Evolutionary conservation across 345 rosid genomes (phyloP).

Genomic region (Triadica sebifera): DNA sequence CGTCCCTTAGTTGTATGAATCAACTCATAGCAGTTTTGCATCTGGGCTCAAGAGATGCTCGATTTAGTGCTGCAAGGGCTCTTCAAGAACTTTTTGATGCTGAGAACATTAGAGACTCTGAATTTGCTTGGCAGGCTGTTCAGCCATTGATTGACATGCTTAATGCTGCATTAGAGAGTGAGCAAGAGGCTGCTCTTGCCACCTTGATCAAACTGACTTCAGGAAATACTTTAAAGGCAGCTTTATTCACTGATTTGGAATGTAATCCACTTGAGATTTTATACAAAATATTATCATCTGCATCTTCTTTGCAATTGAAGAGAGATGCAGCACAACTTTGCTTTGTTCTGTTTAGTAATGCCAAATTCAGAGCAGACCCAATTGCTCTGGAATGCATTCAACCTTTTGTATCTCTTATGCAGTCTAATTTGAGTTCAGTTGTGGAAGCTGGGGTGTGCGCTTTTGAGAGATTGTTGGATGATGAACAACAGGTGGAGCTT

Average conservation of each 20-base stretch:
- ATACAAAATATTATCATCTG: constrained; percentile 54
- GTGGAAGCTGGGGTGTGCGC: constrained; percentile 73
- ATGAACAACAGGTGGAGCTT: constrained; percentile 63
- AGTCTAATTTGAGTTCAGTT: constrained; percentile 44
- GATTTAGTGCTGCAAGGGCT: constrained; percentile 82
- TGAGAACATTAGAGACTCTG: constrained; percentile 65
- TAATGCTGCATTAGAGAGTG: constrained; percentile 61
- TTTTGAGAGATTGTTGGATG: constrained; percentile 64
- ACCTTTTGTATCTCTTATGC: constrained; percentile 61
- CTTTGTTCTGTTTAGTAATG: constrained; percentile 54
- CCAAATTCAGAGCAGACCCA: constrained; percentile 51
- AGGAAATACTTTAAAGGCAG: constrained; percentile 49
- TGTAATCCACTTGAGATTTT: constrained; percentile 63
- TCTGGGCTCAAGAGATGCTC: constrained; percentile 69
- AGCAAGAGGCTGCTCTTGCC: constrained; percentile 71
- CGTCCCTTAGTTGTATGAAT: constrained; percentile 65
- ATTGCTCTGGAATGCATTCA: constrained; percentile 58
- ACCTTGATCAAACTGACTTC: constrained; percentile 70
- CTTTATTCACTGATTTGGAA: constrained; percentile 51
- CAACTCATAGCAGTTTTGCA: constrained; percentile 88
- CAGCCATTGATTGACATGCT: constrained; percentile 89
- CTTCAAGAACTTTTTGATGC: constrained; percentile 70
- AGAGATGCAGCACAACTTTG: constrained; percentile 70
- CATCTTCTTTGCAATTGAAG: constrained; percentile 68
- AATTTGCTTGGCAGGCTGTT: constrained; percentile 68